Evolutionary conservation across 176 grass and related monocot genomes (phyloP).

Genomic region (Avena sativa): DNA sequence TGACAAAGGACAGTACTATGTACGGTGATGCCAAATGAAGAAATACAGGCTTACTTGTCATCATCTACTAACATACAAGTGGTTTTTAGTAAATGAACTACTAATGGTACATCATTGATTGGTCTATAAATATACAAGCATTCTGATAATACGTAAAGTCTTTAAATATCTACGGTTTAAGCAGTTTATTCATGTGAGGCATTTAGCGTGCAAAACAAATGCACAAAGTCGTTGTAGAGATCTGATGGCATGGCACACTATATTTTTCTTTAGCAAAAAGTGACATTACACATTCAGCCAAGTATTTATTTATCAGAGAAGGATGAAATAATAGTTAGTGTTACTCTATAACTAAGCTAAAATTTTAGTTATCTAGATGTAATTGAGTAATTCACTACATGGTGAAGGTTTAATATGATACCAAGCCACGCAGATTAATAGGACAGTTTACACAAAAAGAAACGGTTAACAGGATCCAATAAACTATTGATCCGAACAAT

Average conservation of each 20-base stretch:
- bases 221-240: neutral
- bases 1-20: neutral
- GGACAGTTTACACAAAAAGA: conserved; percentile 10
- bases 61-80: neutral
- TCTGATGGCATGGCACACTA: neutral
- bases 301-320: neutral
- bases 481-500: neutral
- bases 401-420: conserved; percentile 20
- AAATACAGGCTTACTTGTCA: neutral
- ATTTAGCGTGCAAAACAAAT: conserved; percentile 8
- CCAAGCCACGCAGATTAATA: neutral
- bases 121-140: neutral
- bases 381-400: conserved; percentile 14
- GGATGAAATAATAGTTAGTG: neutral
- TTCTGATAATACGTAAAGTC: neutral
- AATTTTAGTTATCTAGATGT: neutral
- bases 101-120: neutral
- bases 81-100: neutral
- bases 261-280: neutral
- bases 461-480: neutral
- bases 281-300: neutral
- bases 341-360: neutral
- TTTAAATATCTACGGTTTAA: neutral
- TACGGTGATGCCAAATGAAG: conserved; percentile 4
- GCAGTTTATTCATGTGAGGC: conserved; percentile 15